These are phyloP conservation scores for Sporothrix luriei DNA, from an alignment of 2,329 filamentous ascomycete species.

Conservation along the genomic window DNA sequence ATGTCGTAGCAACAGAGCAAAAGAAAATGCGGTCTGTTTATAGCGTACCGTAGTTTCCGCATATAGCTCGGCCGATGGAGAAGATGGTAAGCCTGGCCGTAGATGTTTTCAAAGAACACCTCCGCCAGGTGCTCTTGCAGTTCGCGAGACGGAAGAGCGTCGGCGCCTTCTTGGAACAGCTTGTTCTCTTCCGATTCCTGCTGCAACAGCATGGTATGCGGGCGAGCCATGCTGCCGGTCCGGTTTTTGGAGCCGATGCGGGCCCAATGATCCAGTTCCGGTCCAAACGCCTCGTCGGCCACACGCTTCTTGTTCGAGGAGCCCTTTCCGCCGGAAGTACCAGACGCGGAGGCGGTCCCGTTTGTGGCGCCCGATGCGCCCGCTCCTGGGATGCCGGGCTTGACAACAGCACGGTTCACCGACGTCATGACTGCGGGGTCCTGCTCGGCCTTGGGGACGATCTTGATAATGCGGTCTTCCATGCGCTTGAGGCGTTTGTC, in stretches of 20 bases:
- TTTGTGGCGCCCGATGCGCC: slow-evolving; percentile 35
- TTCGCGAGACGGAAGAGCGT: slow-evolving; percentile 79
- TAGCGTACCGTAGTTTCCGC: slow-evolving; percentile 71
- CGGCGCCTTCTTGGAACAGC: slow-evolving; percentile 77
- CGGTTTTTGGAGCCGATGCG: slow-evolving; percentile 58
- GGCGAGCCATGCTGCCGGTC: slow-evolving; percentile 40
- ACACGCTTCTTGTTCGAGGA: slow-evolving; percentile 68
- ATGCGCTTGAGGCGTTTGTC: slow-evolving; percentile 94
- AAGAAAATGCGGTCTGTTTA: too few species aligned
- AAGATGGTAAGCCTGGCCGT: slow-evolving; percentile 91
- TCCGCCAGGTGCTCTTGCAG: slow-evolving; percentile 92
- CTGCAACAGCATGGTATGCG: slow-evolving; percentile 51
- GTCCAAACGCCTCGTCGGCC: slow-evolving; percentile 84
- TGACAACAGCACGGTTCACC: slow-evolving; percentile 80
- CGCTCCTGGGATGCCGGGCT: slow-evolving; percentile 68
- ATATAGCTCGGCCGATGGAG: slow-evolving; percentile 98
- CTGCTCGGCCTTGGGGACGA: slow-evolving; percentile 84
- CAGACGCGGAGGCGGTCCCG: slow-evolving; percentile 46
- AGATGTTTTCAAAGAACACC: slow-evolving; percentile 93
- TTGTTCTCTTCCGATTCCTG: slow-evolving; percentile 74
- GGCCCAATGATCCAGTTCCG: slow-evolving; percentile 80
- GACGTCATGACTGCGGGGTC: slow-evolving; percentile 57
- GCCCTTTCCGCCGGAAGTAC: slow-evolving; percentile 44
- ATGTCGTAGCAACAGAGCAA: neutral
- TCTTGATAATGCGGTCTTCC: slow-evolving; percentile 97